Base-by-base conservation (phyloP, 768 basidiomycete species). In the Coprinellus aureogranulatus region DNA sequence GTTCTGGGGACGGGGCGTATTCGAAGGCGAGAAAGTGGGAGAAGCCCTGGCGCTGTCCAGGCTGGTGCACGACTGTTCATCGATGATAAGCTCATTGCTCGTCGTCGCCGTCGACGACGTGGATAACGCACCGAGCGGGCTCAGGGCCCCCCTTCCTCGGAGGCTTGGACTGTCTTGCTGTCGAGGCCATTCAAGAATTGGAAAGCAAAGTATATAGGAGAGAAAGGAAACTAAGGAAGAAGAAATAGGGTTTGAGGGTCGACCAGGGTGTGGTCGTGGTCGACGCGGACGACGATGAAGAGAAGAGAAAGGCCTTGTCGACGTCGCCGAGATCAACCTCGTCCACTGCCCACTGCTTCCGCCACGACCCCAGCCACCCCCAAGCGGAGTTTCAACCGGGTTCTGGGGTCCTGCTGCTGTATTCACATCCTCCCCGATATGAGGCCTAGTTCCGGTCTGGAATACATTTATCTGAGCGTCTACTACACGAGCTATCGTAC, bases 41-140 rank as follows among this genome's bases (percentile, higher is more conserved):
- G 89, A 88, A 55, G 85, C 77, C 56, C 89, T 84, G 53, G 86
- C 72, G 54, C 82, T 63, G 81, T 72, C 90, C 89, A 92, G 27
- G 89, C 87, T 61, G 78, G 62, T 42, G 70, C 61, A 60, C 76
- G 74, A 57, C 69, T 72, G 60, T 30, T 8, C 40, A n/a, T 46
- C 22, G 45, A 42, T 55, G 52, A 56, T n/a, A n/a, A n/a, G n/a
- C n/a, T n/a, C n/a, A n/a, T n/a, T n/a, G n/a, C n/a, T n/a, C n/a
- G n/a, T n/a, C n/a, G n/a, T n/a, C n/a, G n/a, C n/a, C n/a, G n/a
- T n/a, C n/a, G n/a, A n/a, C n/a, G 9, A n/a, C 25, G 39, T 23
- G 25, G 14, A 11, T 27, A 28, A 67, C 71, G 65, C 62, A 83
- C 84, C 74, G 74, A 77, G 84, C 79, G 74, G 70, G 75, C 61